These are phyloP conservation scores for Ceratobasidium sp. DNA, from an alignment of 1,284 basidiomycete species.

Conservation along the genomic window DNA sequence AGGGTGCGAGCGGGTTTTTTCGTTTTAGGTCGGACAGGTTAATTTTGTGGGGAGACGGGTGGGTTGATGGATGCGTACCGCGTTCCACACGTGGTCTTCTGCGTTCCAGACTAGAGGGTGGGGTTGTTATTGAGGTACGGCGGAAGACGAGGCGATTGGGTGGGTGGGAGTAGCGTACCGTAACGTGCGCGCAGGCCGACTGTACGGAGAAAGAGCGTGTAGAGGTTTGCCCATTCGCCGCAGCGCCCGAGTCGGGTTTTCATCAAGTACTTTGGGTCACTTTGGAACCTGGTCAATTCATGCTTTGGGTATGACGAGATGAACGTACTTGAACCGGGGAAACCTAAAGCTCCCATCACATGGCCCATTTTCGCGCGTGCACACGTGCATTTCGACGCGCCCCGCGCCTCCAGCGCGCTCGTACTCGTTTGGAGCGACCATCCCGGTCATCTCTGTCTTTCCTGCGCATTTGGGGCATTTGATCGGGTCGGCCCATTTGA, in stretches of 20 bases:
- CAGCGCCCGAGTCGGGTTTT: constrained; percentile 59
- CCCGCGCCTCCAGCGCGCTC: constrained; percentile 58
- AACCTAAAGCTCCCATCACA: constrained; percentile 57
- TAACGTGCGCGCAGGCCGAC: constrained; percentile 59
- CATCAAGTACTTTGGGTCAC: constrained; percentile 55
- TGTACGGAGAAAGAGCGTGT: constrained; percentile 59
- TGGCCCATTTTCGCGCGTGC: constrained; percentile 47
- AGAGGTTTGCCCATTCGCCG: constrained; percentile 63
- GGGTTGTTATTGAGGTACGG: constrained; percentile 5
- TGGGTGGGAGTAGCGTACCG: constrained; percentile 52
- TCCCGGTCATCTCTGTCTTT: constrained; percentile 50
- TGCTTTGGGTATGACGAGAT: constrained; percentile 4
- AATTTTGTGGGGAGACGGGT: constrained; percentile 44
- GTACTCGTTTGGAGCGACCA: constrained; percentile 51
- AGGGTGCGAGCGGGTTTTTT: constrained; percentile 29
- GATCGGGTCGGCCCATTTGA: constrained; percentile 63
- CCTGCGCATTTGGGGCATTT: constrained; percentile 57
- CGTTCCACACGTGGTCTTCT: constrained; percentile 65
- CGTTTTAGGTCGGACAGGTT: not conserved
- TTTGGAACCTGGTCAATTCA: constrained; percentile 30
- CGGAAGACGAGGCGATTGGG: constrained; percentile 8
- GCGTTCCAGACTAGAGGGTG: constrained; percentile 53
- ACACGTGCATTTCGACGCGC: constrained; percentile 59
- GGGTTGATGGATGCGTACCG: constrained; percentile 54
- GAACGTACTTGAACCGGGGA: constrained; percentile 58